phyloP scores from a whole-genome alignment of 2,329 filamentous ascomycete genomes.

The Paecilomyces variotii region DNA sequence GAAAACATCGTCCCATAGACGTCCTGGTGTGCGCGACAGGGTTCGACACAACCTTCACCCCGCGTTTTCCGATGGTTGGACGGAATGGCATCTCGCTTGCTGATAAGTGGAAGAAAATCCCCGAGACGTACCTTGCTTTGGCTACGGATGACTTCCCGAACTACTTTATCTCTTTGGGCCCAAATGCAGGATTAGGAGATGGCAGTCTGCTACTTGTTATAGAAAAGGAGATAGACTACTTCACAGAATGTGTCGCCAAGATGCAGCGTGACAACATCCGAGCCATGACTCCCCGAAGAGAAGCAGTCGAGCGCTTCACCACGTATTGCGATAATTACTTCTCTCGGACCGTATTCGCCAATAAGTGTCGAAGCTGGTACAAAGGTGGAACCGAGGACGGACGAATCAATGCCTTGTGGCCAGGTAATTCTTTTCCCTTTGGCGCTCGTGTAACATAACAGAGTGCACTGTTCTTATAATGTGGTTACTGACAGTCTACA shows the following conservation, averaged over 20 bases:
- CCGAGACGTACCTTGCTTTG: slow-evolving; percentile 29
- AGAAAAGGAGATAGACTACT: slow-evolving; percentile 26
- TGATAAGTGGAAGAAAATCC: slow-evolving; percentile 22
- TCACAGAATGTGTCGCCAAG: slow-evolving; percentile 25
- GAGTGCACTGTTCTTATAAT: not conserved
- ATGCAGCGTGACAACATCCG: slow-evolving; percentile 29
- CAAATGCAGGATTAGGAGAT: slow-evolving; percentile 24
- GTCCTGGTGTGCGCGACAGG: slow-evolving; percentile 32
- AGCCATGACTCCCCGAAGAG: slow-evolving; percentile 16
- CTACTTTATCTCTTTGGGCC: slow-evolving; percentile 26
- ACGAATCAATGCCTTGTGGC: slow-evolving; percentile 26
- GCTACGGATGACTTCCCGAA: slow-evolving; percentile 27
- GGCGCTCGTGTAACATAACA: not conserved
- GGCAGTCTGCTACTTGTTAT: slow-evolving; percentile 27
- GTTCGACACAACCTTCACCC: slow-evolving; percentile 28
- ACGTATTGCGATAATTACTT: slow-evolving; percentile 28
- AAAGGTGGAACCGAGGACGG: slow-evolving; percentile 26
- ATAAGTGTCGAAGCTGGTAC: slow-evolving; percentile 32
- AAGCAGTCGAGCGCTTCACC: slow-evolving; percentile 21
- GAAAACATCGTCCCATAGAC: slow-evolving; percentile 24
- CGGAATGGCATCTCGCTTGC: slow-evolving; percentile 18
- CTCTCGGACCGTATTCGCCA: slow-evolving; percentile 24
- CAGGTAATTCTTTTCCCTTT: slow-evolving; percentile 15
- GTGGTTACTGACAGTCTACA: not conserved
- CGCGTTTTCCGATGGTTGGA: slow-evolving; percentile 27